phyloP scores from a whole-genome alignment of 495 filamentous ascomycete genomes.

The Choiromyces venosus region DNA sequence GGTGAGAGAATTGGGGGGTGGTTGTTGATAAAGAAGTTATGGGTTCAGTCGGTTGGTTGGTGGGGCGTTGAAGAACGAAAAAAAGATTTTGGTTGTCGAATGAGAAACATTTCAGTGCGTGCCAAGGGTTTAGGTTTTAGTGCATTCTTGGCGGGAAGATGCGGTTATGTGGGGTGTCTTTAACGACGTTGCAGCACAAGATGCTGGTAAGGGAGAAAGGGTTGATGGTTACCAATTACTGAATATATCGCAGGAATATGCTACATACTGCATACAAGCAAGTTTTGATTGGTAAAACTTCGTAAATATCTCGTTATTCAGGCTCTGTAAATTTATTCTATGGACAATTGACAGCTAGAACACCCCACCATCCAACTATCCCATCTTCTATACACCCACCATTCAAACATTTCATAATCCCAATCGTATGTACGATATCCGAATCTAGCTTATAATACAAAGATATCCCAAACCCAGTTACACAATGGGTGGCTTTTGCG shows the following conservation, averaged over 20 bases:
- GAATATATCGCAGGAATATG: neutral
- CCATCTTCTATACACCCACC: neutral
- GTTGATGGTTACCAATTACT: neutral
- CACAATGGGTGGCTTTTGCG: neutral
- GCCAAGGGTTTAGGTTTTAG: neutral
- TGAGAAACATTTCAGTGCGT: neutral
- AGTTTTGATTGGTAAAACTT: neutral
- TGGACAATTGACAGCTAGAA: neutral
- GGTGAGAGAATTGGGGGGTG: neutral
- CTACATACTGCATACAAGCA: neutral
- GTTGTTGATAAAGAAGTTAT: neutral
- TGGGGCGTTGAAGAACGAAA: neutral
- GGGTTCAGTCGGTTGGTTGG: neutral
- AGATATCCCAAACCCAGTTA: neutral
- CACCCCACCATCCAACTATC: neutral
- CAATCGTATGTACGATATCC: neutral
- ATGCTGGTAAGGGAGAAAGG: neutral
- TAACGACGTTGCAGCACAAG: too few relatives aligned
- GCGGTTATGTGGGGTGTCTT: neutral
- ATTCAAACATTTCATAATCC: neutral
- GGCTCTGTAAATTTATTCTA: neutral
- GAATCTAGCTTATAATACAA: neutral
- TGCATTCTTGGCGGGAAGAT: neutral
- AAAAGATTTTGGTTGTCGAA: neutral
- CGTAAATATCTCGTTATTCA: neutral